phyloP scores from a whole-genome alignment of 495 filamentous ascomycete species.

The Penicillium cataractarum region DNA sequence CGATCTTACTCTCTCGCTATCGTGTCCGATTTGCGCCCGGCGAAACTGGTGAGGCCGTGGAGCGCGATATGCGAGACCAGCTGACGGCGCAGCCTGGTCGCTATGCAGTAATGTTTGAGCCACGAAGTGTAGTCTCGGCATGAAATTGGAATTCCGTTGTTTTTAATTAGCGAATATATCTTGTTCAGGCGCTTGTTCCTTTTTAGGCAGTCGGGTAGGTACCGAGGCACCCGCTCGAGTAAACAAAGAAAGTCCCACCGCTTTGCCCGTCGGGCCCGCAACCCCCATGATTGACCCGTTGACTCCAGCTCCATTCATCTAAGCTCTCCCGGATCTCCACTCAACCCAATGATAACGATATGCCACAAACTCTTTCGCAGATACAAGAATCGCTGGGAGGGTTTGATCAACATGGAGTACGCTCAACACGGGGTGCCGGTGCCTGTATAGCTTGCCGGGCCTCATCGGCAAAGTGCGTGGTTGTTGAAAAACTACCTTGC shows the following conservation, averaged over 20 bases:
- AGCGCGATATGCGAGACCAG: slow-evolving; percentile 45
- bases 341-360: background rate
- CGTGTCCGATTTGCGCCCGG: slow-evolving; percentile 42
- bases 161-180: background rate
- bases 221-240: background rate
- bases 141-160: background rate
- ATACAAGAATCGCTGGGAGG: background rate
- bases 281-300: background rate
- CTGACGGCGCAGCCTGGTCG: slow-evolving; percentile 40
- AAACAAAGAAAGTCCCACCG: background rate
- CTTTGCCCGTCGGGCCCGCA: no score
- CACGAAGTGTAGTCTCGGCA: background rate
- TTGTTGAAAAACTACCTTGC: background rate
- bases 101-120: slow-evolving; percentile 14
- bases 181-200: no score
- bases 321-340: background rate
- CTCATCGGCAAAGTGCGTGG: background rate
- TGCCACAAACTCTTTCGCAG: background rate
- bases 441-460: background rate
- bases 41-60: slow-evolving; percentile 38
- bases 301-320: background rate
- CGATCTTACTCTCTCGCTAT: slow-evolving; percentile 31
- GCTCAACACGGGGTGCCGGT: background rate
- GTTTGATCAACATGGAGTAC: background rate
- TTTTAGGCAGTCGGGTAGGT: no score